Percentiles rank a stretch among this genome's conserved stretches.
These are phyloP conservation scores for Trichosporon asahii DNA, from an alignment of 1,284 basidiomycete species.

Conservation along the genomic window DNA sequence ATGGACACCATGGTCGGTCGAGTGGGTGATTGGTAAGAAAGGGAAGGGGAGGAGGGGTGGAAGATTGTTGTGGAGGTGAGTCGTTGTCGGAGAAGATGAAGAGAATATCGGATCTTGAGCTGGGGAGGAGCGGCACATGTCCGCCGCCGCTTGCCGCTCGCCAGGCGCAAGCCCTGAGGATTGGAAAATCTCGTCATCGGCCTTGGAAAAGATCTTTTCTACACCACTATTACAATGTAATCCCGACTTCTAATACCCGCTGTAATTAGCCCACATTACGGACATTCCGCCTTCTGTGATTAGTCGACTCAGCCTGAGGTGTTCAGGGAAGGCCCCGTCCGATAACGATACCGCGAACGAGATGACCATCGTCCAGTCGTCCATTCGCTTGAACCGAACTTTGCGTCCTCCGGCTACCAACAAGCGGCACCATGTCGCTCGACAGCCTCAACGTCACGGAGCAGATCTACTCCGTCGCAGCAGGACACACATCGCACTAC, in stretches of 20 bases:
- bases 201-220: neutral
- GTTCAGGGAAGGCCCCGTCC: neutral
- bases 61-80: neutral
- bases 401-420: neutral
- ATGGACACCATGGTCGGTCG: neutral
- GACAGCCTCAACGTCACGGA: slow-evolving; percentile 18
- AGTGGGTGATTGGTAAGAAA: slow-evolving; percentile 5
- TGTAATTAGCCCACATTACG: neutral
- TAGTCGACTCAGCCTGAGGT: neutral
- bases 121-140: neutral
- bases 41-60: neutral
- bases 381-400: neutral
- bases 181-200: slow-evolving; percentile 9
- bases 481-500: slow-evolving; percentile 10
- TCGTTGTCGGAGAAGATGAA: neutral
- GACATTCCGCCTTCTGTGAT: neutral
- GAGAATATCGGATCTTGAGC: neutral
- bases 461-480: slow-evolving; percentile 18
- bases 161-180: neutral
- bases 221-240: neutral
- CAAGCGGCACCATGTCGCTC: slow-evolving; percentile 4
- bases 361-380: neutral
- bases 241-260: neutral
- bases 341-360: neutral
- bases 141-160: neutral